These are phyloP conservation scores for Rugonectria rugulosa DNA, from an alignment of 2,329 filamentous ascomycete genomes.

Conservation along the genomic window DNA sequence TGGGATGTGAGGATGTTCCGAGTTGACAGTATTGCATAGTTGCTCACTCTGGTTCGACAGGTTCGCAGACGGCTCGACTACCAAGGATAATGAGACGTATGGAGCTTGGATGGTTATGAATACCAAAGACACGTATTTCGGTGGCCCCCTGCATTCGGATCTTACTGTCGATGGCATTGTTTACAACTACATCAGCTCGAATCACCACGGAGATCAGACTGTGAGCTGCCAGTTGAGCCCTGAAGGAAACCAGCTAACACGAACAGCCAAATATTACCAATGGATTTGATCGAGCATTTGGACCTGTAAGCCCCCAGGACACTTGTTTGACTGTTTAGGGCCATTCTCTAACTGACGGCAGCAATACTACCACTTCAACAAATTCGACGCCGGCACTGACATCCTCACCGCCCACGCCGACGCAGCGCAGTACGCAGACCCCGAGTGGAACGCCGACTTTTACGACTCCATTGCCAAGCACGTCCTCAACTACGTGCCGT, in stretches of 20 bases:
- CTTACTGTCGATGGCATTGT: conserved; percentile 70
- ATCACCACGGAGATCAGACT: conserved; percentile 69
- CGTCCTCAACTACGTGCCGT: conserved; percentile 66
- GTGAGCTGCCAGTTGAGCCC: conserved; percentile 10
- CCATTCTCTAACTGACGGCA: conserved; percentile 16
- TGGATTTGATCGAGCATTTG: conserved; percentile 71
- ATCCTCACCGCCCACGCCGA: conserved; percentile 60
- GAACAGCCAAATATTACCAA: conserved; percentile 65
- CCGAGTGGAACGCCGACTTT: conserved; percentile 65
- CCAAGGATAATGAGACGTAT: conserved; percentile 58
- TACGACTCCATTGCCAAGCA: conserved; percentile 69
- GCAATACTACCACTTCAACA: conserved; percentile 70
- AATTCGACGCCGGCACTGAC: conserved; percentile 53
- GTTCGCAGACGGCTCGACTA: conserved; percentile 49
- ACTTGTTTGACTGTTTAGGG: too few relatives aligned
- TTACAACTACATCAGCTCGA: conserved; percentile 69
- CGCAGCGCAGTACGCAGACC: conserved; percentile 58
- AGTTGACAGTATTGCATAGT: too few relatives aligned
- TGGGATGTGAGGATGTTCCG: conserved; percentile 51
- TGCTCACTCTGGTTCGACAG: conserved; percentile 23
- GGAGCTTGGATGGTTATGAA: conserved; percentile 72
- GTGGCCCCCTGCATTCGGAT: conserved; percentile 68
- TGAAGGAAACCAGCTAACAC: neutral
- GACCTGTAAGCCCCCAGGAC: conserved; percentile 49
- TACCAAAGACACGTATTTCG: conserved; percentile 68